phyloP scores from a whole-genome alignment of 805 yeast species.

The Candida insectalens region DNA sequence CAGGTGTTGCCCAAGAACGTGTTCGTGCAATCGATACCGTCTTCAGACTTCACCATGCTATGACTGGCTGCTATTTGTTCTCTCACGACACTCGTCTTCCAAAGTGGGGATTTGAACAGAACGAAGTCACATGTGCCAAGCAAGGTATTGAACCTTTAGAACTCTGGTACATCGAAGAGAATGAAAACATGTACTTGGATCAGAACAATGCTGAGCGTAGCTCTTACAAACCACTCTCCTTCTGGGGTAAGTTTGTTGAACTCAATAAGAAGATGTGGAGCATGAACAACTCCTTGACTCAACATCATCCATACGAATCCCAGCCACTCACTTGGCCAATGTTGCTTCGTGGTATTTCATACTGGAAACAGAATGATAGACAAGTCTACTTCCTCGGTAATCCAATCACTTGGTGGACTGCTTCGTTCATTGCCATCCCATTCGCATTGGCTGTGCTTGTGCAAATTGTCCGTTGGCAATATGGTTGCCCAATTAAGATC shows the following conservation, averaged over 20 bases:
- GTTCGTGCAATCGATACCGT: slow-evolving; percentile 61
- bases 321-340: slow-evolving; percentile 69
- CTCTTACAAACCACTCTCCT: slow-evolving; percentile 43
- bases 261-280: slow-evolving; percentile 71
- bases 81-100: slow-evolving; percentile 72
- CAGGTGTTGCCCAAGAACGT: slow-evolving; percentile 42
- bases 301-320: slow-evolving; percentile 65
- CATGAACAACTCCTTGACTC: slow-evolving; percentile 58
- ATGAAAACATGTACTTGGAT: slow-evolving; percentile 38
- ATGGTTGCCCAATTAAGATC: slow-evolving; percentile 33
- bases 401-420: slow-evolving; percentile 73
- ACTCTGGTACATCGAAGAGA: slow-evolving; percentile 69
- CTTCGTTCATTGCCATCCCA: slow-evolving; percentile 40
- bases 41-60: slow-evolving; percentile 68
- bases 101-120: slow-evolving; percentile 77
- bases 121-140: slow-evolving; percentile 73
- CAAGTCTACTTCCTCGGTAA: slow-evolving; percentile 71
- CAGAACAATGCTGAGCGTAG: slow-evolving; percentile 35
- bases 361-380: slow-evolving; percentile 49
- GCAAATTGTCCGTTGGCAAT: slow-evolving; percentile 53
- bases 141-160: slow-evolving; percentile 54
- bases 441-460: slow-evolving; percentile 40
- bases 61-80: slow-evolving; percentile 69
- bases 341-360: slow-evolving; percentile 68
- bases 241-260: slow-evolving; percentile 54